Evolutionary conservation across 768 basidiomycete species (phyloP).

Genomic region (Macrolepiota dolichaula): DNA sequence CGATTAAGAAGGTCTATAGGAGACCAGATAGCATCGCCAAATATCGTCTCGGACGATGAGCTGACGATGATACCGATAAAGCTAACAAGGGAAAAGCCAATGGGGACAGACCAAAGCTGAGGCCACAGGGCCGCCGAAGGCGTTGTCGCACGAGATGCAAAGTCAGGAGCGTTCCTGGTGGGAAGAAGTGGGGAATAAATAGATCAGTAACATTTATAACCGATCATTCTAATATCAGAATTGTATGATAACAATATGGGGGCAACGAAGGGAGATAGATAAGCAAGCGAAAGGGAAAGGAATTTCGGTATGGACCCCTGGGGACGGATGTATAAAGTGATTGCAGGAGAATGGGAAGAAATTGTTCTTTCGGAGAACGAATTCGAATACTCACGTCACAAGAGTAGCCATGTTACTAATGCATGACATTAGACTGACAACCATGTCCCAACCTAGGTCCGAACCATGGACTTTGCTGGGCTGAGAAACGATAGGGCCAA

Average conservation of each 20-base stretch:
- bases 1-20: slow-evolving; percentile 68
- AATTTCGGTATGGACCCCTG: neutral
- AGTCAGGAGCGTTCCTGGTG: slow-evolving; percentile 70
- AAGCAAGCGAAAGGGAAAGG: neutral
- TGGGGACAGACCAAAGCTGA: slow-evolving; percentile 67
- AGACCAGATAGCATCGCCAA: slow-evolving; percentile 76
- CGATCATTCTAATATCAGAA: slow-evolving; percentile 7
- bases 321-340: neutral
- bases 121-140: slow-evolving; percentile 59
- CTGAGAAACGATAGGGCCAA: slow-evolving; percentile 71
- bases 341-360: neutral
- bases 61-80: slow-evolving; percentile 83
- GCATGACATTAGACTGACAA: slow-evolving; percentile 68
- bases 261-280: slow-evolving; percentile 8
- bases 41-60: slow-evolving; percentile 72
- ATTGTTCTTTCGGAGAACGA: neutral
- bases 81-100: slow-evolving; percentile 71
- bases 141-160: slow-evolving; percentile 58
- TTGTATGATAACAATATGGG: slow-evolving; percentile 1
- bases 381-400: slow-evolving; percentile 45
- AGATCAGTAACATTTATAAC: slow-evolving; percentile 12
- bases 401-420: slow-evolving; percentile 80
- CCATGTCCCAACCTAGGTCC: slow-evolving; percentile 73
- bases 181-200: neutral
- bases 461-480: slow-evolving; percentile 62